Base-by-base conservation (phyloP, 2,329 filamentous ascomycete species). In the Pseudogymnoascus sp. region DNA sequence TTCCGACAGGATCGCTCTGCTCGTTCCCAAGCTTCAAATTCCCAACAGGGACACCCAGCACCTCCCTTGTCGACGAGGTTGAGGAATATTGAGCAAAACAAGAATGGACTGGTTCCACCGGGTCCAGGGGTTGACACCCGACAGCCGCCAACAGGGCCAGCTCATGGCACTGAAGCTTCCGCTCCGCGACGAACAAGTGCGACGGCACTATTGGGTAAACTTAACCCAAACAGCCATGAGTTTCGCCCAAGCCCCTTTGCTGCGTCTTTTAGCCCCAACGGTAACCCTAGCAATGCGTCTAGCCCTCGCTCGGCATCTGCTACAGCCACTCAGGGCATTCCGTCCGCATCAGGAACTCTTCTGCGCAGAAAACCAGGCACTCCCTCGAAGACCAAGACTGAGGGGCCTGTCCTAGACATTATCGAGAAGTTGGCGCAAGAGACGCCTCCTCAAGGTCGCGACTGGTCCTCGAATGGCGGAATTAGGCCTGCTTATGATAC, bases 201-300 rank as follows among this genome's bases (percentile, higher is more conserved):
- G 11, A 75, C 75, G 43, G 81, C 81, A 59, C 75, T 82, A 67
- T 76, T 77, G 3, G 77, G 77, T 50, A 84, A 85, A 72, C 70
- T 87, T 67, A 87, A 87, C 64, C 84, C 84, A 6, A 85, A 84
- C 67, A 86, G 79, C 66, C 79, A 83, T 70, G 91, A 96, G 69
- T 97, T 97, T 75, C 86, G 88, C 65, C 94, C 93, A 16, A 95
- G 88, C 68, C 86, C 90, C 4, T 88, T 88, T 64, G 91, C 92
- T 0, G 82, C 83, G 47, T 80, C 87, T 1, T 97, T 99, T 75
- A 93, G 86, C 66, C 93, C 89, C 4, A 89, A 76, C 57, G 75
- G 73, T 47, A 72, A 77, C 54, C 76, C 77, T 47, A 90, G 87
- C 70, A 79, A 83, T 54, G 80, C 83, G 35, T 90, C 89, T 2